Evolutionary conservation across 2,329 filamentous ascomycete genomes (phyloP).

Genomic region (Neocatenulostroma microsporum): DNA sequence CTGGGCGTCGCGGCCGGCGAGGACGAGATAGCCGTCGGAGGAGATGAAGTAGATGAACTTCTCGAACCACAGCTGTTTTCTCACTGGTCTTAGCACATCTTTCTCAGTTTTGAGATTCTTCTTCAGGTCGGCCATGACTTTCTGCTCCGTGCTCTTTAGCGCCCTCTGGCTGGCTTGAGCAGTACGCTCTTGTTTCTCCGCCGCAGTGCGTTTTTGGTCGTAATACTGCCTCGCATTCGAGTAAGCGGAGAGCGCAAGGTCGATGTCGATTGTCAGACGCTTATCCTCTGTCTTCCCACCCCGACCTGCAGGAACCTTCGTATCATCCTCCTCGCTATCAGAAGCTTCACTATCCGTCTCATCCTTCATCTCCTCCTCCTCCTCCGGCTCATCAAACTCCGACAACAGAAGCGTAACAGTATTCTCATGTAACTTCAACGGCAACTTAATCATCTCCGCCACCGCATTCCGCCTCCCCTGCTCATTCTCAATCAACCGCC

Average conservation of each 20-base stretch:
- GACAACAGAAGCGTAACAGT: constrained; percentile 71
- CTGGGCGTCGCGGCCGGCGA: constrained; percentile 76
- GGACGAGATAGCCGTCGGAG: constrained; percentile 85
- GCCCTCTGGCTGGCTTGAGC: constrained; percentile 71
- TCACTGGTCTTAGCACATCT: constrained; percentile 70
- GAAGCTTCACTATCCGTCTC: constrained; percentile 60
- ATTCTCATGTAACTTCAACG: constrained; percentile 84
- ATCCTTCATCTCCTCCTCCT: constrained; percentile 48
- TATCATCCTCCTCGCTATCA: constrained; percentile 54
- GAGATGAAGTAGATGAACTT: constrained; percentile 96
- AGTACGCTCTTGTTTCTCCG: constrained; percentile 81
- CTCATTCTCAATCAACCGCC: constrained; percentile 78
- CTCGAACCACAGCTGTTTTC: constrained; percentile 88
- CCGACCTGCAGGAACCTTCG: constrained; percentile 23
- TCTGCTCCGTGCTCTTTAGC: constrained; percentile 81
- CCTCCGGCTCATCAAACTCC: constrained; percentile 59
- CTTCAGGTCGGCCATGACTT: constrained; percentile 77
- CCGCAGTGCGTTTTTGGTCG: constrained; percentile 75
- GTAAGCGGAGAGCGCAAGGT: constrained; percentile 75
- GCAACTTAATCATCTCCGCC: constrained; percentile 76
- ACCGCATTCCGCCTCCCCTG: constrained; percentile 74
- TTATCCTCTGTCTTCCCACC: constrained; percentile 31
- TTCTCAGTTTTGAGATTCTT: constrained; percentile 89
- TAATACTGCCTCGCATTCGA: constrained; percentile 89
- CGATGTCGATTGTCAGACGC: constrained; percentile 68